phyloP scores from a whole-genome alignment of 345 rosid species.

The Dipteronia sinensis region DNA sequence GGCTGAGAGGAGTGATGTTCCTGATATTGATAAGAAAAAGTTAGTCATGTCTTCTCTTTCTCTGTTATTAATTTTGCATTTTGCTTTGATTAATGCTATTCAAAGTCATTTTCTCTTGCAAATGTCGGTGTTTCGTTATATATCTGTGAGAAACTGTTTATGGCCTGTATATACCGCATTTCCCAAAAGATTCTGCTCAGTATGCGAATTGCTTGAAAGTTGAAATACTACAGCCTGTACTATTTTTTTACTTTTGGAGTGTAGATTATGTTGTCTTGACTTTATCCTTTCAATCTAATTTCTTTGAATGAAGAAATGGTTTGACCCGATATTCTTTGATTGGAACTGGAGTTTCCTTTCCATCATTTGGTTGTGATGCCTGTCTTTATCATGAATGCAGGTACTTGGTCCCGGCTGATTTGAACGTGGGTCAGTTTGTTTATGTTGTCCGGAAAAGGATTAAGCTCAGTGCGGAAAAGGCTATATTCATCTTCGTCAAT shows the following conservation, averaged over 20 bases:
- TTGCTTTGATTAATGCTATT: neutral
- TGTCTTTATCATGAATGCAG: slow-evolving; percentile 31
- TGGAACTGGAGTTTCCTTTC: neutral
- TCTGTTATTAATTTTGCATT: neutral
- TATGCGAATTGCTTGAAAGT: neutral
- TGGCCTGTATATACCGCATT: neutral
- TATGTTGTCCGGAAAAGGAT: slow-evolving; percentile 83
- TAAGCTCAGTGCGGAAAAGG: slow-evolving; percentile 75
- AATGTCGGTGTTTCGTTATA: too few species aligned
- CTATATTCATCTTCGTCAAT: slow-evolving; percentile 68
- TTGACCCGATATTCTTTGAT: neutral
- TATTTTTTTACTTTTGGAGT: neutral
- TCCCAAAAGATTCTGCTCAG: neutral
- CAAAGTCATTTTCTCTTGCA: too few species aligned
- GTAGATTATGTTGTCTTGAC: neutral
- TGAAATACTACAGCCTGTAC: neutral
- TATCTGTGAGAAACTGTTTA: neutral
- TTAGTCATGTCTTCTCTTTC: slow-evolving; percentile 37
- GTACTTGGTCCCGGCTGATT: slow-evolving; percentile 77
- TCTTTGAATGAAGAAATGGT: neutral
- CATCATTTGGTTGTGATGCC: neutral
- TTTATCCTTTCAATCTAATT: neutral
- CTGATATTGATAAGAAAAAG: slow-evolving; percentile 98
- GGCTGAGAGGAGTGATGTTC: slow-evolving; percentile 85
- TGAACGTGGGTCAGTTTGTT: slow-evolving; percentile 75